Percentiles rank a stretch among this genome's conserved stretches.
These are phyloP conservation scores for Kazachstania kunashirensis DNA, from an alignment of 805 yeast species.

Conservation along the genomic window DNA sequence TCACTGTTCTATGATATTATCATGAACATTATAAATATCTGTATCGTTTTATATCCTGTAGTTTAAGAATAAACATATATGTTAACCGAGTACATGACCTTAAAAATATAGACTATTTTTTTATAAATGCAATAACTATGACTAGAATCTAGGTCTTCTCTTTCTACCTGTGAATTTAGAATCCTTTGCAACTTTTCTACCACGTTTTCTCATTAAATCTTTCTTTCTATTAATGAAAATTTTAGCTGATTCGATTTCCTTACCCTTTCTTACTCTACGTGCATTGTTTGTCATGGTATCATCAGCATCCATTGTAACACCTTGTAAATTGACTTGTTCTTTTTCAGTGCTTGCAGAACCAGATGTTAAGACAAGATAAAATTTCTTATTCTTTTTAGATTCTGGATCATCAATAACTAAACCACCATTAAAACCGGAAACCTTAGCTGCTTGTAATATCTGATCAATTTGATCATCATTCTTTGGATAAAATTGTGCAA, in stretches of 20 bases:
- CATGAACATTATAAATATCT: no score
- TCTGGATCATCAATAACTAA: conserved; percentile 90
- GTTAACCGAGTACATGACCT: background rate
- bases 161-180: conserved; percentile 86
- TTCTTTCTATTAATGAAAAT: conserved; percentile 85
- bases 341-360: conserved; percentile 66
- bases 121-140: background rate
- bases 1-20: conserved; percentile 7
- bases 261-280: conserved; percentile 22
- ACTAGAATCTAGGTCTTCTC: conserved; percentile 54
- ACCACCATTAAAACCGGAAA: conserved; percentile 95
- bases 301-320: conserved; percentile 72
- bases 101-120: background rate
- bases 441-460: conserved; percentile 76
- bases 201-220: conserved; percentile 85
- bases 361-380: conserved; percentile 70
- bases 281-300: conserved; percentile 16
- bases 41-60: background rate
- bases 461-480: conserved; percentile 76
- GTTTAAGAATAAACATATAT: conserved; percentile 1
- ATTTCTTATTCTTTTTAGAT: conserved; percentile 81
- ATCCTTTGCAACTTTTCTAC: conserved; percentile 80
- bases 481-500: conserved; percentile 92
- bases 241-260: conserved; percentile 51
- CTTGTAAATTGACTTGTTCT: conserved; percentile 62